Evolutionary conservation across 179 eudicot genomes (phyloP), one percentile per base, ranked within the genome.

Genomic region (Heliamphora pulchella): DNA sequence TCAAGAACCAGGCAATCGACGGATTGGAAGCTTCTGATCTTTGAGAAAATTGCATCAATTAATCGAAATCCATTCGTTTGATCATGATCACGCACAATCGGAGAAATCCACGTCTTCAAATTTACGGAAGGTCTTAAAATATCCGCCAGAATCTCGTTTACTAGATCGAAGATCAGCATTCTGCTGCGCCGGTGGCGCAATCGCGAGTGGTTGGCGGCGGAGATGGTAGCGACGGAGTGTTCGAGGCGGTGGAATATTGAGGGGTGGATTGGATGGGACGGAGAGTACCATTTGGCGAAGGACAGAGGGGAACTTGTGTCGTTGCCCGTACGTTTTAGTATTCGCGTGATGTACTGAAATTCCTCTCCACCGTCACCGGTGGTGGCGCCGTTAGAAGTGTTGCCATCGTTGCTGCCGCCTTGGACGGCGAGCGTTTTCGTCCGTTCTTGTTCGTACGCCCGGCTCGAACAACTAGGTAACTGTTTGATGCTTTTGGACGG

Each of bases 221-320:
- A 22, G 15, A 15, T 10, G 11, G 50, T 6, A 0, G 7, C 17
- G 17, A 39, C 55, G 14, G 54, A 4, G 64, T 20, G 83, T 83
- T 89, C 95, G 39, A 93, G 81, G 64, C 70, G 78, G 76, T 89
- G 82, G 74, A 87, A 90, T 62, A 91, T 81, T 31, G 88, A 83
- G 48, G 98, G 96, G 83, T 91, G 86, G 17, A 93, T 83, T 8
- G 92, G 94, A 82, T 87, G 92, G 4, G 86, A 86, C 0, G 88
- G 81, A n/a, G 89, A 87, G 82, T 79, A 84, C 93, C 91, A 91
- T 59, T 83, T 86, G 62, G 87, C 79, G 63, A 85, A 80, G 48
- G 91, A 81, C 1, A 87, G 67, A 0, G 90, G 87, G 67, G 92
- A 84, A 55, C 84, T 80, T 76, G 58, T 76, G 81, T 89, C 77